Percentiles rank a stretch among this genome's conserved stretches.
Conservation (phyloP, 306 rosid species). For the Cicer bijugum region DNA sequence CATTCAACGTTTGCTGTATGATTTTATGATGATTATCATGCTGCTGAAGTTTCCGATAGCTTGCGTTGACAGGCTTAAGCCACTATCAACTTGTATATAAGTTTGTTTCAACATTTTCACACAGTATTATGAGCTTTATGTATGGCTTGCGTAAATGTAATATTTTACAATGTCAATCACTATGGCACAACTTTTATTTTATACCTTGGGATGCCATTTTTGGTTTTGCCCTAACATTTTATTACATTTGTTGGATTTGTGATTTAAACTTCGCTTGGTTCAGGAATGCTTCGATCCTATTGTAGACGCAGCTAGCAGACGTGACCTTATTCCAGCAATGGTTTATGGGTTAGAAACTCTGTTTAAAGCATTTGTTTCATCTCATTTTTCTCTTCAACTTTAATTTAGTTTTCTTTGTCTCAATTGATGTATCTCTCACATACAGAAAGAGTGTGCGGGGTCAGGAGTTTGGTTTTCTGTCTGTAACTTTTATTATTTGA, state of each 20-base stretch:
- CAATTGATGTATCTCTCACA: slow-evolving; percentile 32
- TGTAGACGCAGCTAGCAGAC: slow-evolving; percentile 75
- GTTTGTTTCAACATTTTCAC: not conserved
- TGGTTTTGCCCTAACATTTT: slow-evolving; percentile 17
- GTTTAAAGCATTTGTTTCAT: slow-evolving; percentile 39
- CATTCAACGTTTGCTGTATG: not conserved
- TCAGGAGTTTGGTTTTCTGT: slow-evolving; percentile 66
- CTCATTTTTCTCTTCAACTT: slow-evolving; percentile 2
- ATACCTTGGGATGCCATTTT: slow-evolving; percentile 19
- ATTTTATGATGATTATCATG: slow-evolving; percentile 19
- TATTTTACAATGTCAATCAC: slow-evolving; percentile 13
- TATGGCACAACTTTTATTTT: slow-evolving; percentile 27
- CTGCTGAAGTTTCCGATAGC: not conserved
- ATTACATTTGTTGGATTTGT: slow-evolving; percentile 10
- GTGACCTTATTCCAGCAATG: slow-evolving; percentile 97
- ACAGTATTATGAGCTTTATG: not conserved
- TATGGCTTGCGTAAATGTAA: slow-evolving; percentile 2
- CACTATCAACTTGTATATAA: not conserved
- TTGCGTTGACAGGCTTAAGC: slow-evolving; percentile 15
- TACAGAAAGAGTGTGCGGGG: slow-evolving; percentile 79
- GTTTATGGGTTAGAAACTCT: slow-evolving; percentile 77
- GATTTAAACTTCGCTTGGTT: slow-evolving; percentile 41
- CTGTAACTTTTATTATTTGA: slow-evolving; percentile 30
- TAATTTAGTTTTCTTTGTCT: slow-evolving; percentile 1
- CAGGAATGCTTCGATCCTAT: slow-evolving; percentile 97